phyloP scores from a whole-genome alignment of 2,329 filamentous ascomycete genomes.

The Ascomycota sp. region DNA sequence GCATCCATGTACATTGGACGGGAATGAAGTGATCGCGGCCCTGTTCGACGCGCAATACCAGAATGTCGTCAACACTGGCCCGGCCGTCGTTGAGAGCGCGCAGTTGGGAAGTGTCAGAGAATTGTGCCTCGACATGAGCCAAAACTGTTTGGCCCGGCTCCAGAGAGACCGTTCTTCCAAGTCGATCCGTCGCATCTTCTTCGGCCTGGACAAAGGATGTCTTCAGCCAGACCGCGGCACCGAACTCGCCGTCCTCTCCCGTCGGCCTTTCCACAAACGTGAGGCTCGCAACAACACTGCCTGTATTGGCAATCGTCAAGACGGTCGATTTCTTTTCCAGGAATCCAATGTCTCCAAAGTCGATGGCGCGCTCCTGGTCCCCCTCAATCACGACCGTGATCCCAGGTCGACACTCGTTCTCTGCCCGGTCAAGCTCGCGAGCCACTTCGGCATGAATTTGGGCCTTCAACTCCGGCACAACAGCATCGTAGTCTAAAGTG shows the following conservation, averaged over 20 bases:
- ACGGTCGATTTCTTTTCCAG: slow-evolving; percentile 39
- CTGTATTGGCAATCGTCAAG: slow-evolving; percentile 80
- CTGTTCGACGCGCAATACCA: slow-evolving; percentile 62
- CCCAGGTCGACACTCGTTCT: slow-evolving; percentile 70
- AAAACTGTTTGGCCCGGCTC: slow-evolving; percentile 67
- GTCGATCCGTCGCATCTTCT: slow-evolving; percentile 9
- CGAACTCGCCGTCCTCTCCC: slow-evolving; percentile 20
- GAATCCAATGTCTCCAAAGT: slow-evolving; percentile 58
- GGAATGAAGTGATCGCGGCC: slow-evolving; percentile 86
- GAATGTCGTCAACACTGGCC: slow-evolving; percentile 53
- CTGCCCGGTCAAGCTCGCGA: slow-evolving; percentile 65
- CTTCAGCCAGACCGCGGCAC: slow-evolving; percentile 42
- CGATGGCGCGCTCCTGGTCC: slow-evolving; percentile 28
- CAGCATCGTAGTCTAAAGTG: slow-evolving; percentile 62
- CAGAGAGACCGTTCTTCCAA: slow-evolving; percentile 37
- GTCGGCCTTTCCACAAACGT: slow-evolving; percentile 53
- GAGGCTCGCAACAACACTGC: slow-evolving; percentile 57
- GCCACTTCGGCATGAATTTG: slow-evolving; percentile 71
- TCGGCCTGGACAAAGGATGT: slow-evolving; percentile 33
- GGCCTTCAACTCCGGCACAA: slow-evolving; percentile 65
- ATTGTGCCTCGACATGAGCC: slow-evolving; percentile 42
- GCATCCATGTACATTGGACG: slow-evolving; percentile 54
- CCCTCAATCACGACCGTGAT: slow-evolving; percentile 63
- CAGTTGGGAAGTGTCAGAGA: slow-evolving; percentile 41
- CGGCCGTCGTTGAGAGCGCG: slow-evolving; percentile 48